Conservation (phyloP, 352 stramenopile species). For the Labyrinthula sp. region DNA sequence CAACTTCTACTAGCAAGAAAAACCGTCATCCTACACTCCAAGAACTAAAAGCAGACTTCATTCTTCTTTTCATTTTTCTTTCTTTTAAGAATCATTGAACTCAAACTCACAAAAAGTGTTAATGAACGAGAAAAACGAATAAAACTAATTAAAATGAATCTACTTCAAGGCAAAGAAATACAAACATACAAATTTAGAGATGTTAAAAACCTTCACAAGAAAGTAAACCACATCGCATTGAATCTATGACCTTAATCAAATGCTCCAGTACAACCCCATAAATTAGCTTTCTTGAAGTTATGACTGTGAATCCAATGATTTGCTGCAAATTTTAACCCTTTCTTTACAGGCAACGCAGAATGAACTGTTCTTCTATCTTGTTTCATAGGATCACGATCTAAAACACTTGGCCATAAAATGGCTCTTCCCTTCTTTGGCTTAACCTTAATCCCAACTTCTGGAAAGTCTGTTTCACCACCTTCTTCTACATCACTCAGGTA, state of each 20-base stretch:
- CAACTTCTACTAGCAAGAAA: too few relatives aligned
- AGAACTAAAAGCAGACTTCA: too few relatives aligned
- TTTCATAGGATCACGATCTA: conserved; percentile 38
- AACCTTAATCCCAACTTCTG: conserved; percentile 31
- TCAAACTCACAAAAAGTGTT: too few relatives aligned
- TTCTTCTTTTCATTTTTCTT: too few relatives aligned
- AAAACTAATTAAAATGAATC: too few relatives aligned
- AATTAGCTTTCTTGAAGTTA: conserved; percentile 35
- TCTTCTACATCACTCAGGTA: conserved; percentile 49
- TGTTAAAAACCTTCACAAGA: too few relatives aligned
- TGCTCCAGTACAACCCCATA: conserved; percentile 29
- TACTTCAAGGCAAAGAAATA: too few relatives aligned
- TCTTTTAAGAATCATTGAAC: too few relatives aligned
- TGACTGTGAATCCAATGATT: conserved; percentile 49
- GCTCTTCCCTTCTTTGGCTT: conserved; percentile 35
- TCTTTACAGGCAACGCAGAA: conserved; percentile 41
- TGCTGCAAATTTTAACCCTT: conserved; percentile 43
- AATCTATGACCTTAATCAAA: conserved; percentile 4
- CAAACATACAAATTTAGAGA: too few relatives aligned
- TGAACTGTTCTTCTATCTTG: conserved; percentile 42
- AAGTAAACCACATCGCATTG: too few relatives aligned
- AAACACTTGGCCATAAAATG: conserved; percentile 45
- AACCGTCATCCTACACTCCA: too few relatives aligned
- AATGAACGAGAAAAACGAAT: too few relatives aligned
- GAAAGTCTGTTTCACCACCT: conserved; percentile 40